Conservation (phyloP, 345 rosid species). For the Acer negundo region DNA sequence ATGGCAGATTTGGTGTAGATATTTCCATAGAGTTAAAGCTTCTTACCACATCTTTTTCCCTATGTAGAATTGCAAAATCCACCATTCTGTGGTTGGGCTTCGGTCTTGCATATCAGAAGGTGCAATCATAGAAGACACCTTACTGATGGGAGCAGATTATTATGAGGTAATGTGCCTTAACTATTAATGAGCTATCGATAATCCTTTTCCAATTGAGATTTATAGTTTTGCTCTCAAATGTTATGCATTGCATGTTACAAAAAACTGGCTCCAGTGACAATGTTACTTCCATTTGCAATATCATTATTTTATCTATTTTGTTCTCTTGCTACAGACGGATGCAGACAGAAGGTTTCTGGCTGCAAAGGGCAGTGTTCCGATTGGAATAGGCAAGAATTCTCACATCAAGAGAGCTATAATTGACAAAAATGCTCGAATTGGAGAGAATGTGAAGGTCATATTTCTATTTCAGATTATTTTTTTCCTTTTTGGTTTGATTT, state of each 20-base stretch:
- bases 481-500: neutral
- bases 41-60: neutral
- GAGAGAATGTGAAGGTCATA: constrained; percentile 83
- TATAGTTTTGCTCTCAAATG: neutral
- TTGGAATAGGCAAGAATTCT: constrained; percentile 84
- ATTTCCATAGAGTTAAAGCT: neutral
- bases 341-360: constrained; percentile 83
- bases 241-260: neutral
- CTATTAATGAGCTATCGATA: neutral
- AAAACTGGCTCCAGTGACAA: neutral
- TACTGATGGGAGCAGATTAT: constrained; percentile 96
- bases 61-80: constrained; percentile 85
- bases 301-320: neutral
- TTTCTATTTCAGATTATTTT: neutral
- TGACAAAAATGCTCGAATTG: constrained; percentile 93
- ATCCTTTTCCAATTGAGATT: neutral
- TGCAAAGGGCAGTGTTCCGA: constrained; percentile 90
- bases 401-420: constrained; percentile 93
- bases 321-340: constrained; percentile 55
- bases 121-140: constrained; percentile 86
- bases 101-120: constrained; percentile 96
- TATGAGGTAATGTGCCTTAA: constrained; percentile 57
- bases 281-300: neutral
- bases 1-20: neutral
- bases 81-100: constrained; percentile 93